Percentiles rank a stretch among this genome's conserved stretches.
These are phyloP conservation scores for Oryza coarctata DNA, from an alignment of 176 grass and related monocot species.

Conservation along the genomic window DNA sequence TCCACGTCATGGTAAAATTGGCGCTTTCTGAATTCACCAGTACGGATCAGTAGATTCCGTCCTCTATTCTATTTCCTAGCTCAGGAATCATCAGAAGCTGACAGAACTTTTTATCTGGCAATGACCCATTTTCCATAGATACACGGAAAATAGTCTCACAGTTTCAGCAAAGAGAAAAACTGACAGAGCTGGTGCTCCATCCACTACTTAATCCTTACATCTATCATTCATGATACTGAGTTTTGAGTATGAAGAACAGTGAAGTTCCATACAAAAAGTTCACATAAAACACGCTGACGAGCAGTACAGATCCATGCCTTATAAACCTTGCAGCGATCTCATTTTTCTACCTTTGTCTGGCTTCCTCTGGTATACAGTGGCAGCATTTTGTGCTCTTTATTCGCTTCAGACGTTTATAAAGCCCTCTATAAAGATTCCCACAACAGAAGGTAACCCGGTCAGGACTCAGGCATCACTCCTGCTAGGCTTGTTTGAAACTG, in stretches of 20 bases:
- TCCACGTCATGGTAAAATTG: not conserved
- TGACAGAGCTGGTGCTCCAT: not conserved
- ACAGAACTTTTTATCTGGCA: not conserved
- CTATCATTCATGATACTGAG: not conserved
- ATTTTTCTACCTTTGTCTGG: not conserved
- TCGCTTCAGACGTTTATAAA: not conserved
- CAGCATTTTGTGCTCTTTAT: slow-evolving; percentile 22
- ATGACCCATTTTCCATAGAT: not conserved
- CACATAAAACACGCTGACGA: not conserved
- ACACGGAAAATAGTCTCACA: not conserved
- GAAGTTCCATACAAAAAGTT: not conserved
- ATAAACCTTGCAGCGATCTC: not conserved
- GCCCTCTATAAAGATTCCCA: not conserved
- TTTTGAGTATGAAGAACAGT: not conserved
- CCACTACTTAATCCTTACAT: not conserved
- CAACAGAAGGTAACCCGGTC: not conserved
- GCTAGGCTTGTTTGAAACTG: slow-evolving; percentile 72
- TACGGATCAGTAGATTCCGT: too few species aligned
- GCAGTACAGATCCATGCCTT: not conserved
- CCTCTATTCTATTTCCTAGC: too few species aligned
- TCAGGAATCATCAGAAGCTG: too few species aligned
- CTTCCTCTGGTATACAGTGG: not conserved
- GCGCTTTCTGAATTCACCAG: too few species aligned
- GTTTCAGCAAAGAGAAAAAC: not conserved
- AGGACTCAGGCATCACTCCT: slow-evolving; percentile 62